phyloP scores from a whole-genome alignment of 2,329 filamentous ascomycete genomes.

The Botrytis cinerea region DNA sequence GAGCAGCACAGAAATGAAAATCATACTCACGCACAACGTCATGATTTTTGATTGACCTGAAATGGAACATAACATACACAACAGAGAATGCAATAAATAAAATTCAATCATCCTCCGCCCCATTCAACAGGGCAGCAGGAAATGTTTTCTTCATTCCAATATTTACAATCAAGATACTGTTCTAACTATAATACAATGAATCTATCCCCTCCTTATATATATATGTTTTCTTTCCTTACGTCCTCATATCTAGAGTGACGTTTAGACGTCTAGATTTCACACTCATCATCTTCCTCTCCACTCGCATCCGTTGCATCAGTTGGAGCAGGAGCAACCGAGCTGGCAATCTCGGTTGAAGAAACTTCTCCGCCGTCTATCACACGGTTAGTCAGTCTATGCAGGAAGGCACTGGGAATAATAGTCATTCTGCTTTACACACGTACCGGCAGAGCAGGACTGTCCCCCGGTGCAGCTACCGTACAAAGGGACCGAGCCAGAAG shows the following conservation, averaged over 20 bases:
- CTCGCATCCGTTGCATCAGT: not conserved
- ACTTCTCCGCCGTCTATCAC: not conserved
- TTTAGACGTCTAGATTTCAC: not conserved
- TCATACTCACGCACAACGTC: no score
- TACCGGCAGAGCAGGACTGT: constrained; percentile 10
- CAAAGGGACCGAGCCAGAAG: not conserved
- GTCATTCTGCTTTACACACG: not conserved
- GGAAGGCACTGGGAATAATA: constrained; percentile 8
- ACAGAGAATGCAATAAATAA: not conserved
- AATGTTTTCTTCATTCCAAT: not conserved
- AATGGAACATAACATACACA: not conserved
- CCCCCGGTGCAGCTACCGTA: not conserved
- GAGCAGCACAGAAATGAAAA: not conserved
- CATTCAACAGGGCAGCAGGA: not conserved
- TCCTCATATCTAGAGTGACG: no score
- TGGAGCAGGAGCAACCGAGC: not conserved
- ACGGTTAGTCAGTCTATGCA: not conserved
- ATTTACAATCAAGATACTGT: constrained; percentile 10
- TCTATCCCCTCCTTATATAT: not conserved
- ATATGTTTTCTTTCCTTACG: no score
- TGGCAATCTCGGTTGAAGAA: not conserved
- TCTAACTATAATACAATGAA: constrained; percentile 11
- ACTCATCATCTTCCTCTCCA: not conserved
- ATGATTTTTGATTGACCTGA: not conserved
- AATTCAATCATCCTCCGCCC: not conserved